phyloP scores from a whole-genome alignment of 1,284 basidiomycete genomes.

The Puccinia sorghi region DNA sequence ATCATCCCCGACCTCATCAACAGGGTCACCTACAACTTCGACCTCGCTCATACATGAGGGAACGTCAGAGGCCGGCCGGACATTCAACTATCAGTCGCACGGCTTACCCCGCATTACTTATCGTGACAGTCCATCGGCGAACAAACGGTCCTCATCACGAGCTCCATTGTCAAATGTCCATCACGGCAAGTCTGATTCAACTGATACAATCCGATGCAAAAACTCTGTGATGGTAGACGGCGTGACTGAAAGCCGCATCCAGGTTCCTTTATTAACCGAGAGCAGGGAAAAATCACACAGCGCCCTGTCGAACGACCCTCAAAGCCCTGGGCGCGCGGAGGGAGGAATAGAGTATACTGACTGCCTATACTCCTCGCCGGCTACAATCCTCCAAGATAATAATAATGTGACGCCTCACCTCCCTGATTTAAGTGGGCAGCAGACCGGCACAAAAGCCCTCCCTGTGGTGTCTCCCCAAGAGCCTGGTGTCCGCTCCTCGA shows the following conservation, averaged over 20 bases:
- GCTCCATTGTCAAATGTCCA: neutral
- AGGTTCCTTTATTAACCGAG: slow-evolving; percentile 9
- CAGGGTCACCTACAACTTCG: neutral
- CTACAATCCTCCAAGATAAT: neutral
- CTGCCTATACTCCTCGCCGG: neutral
- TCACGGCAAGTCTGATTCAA: slow-evolving; percentile 24
- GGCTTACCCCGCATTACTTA: neutral
- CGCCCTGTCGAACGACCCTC: neutral
- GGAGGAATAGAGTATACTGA: neutral
- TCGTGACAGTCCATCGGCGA: neutral
- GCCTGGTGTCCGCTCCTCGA: too few species aligned
- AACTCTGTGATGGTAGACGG: too few species aligned
- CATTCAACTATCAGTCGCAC: neutral
- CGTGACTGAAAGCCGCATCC: neutral
- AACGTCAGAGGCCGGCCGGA: neutral
- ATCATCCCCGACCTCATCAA: neutral
- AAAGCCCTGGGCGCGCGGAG: neutral
- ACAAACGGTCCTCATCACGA: neutral
- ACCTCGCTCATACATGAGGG: neutral
- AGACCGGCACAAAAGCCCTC: neutral
- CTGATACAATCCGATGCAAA: neutral
- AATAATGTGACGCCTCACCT: neutral
- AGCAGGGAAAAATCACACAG: neutral
- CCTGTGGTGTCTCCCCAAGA: neutral
- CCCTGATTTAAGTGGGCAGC: neutral